Evolutionary conservation across 2,329 filamentous ascomycete genomes (phyloP), one percentile per base, ranked within the genome.

Genomic region (Dactylonectria macrodidyma): DNA sequence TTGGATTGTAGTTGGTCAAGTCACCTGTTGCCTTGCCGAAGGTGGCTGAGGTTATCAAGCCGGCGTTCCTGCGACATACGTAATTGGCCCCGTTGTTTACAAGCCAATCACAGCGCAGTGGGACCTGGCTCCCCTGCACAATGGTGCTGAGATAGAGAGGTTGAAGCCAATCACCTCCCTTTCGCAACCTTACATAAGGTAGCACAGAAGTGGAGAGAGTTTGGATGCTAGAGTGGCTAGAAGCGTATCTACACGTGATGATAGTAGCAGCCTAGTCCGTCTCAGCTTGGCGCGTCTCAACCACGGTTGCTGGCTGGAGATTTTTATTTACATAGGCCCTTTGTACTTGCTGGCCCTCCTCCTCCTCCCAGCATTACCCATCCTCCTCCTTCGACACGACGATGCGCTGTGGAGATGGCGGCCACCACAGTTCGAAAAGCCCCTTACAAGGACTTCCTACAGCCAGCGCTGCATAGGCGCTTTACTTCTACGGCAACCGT

Each of bases 371-470:
- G 55, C 69, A 76, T 44, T 67, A 69, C 52, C 69, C 75, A 72
- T 77, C 62, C 59, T 71, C 65, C 77, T 73, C 78, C 73, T 73
- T 77, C 78, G 70, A 62, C 60, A 82, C 26, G 26, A 83, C 77
- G 80, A 86, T 85, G 83, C 78, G 77, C 81, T 79, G 81, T 80
- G 75, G 83, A 78, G 57, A 89, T 89, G 87, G 84, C 87, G 76
- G 80, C 79, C 77, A 81, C 82, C 77, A 84, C 82, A 78, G 86
- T 84, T 83, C 90, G 85, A 86, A 88, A 80, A 78, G 83, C 85
- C 76, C 85, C 88, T 56, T 97, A 97, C 83, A 92, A 94, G 85
- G 94, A 97, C 84, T 97, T 97, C 81, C 84, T 98, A 74, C 97
- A 95, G 69, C 95, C 95, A 57, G 91, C 93, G 59, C 85, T 98